Conservation (phyloP, 305 asterid genomes). For the Fraxinus angustifolia region DNA sequence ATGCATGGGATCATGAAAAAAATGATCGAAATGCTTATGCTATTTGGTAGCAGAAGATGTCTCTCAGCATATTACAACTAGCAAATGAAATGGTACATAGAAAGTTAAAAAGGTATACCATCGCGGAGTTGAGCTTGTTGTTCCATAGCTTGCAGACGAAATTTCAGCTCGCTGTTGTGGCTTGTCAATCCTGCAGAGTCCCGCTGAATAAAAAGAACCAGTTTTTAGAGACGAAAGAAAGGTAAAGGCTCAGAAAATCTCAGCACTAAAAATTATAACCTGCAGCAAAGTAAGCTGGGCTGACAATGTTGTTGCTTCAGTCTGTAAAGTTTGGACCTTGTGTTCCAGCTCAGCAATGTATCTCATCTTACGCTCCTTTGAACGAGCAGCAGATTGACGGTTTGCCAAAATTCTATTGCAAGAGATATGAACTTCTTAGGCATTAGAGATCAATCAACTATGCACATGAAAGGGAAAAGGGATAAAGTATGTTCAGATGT, state of each 20-base stretch:
- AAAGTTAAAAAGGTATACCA: slow-evolving; percentile 29
- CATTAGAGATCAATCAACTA: background rate
- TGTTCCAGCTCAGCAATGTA: slow-evolving; percentile 89
- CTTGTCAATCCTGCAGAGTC: slow-evolving; percentile 79
- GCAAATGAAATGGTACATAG: background rate
- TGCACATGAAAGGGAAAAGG: background rate
- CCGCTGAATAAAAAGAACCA: slow-evolving; percentile 42
- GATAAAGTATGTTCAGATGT: background rate
- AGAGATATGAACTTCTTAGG: slow-evolving; percentile 6
- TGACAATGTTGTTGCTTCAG: slow-evolving; percentile 92
- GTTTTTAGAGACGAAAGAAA: background rate
- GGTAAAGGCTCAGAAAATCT: background rate
- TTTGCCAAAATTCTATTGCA: slow-evolving; percentile 77
- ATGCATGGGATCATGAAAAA: background rate
- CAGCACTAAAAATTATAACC: slow-evolving; percentile 36
- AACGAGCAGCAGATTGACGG: slow-evolving; percentile 95
- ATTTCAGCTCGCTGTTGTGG: slow-evolving; percentile 81
- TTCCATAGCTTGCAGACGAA: slow-evolving; percentile 88
- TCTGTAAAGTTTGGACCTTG: slow-evolving; percentile 87
- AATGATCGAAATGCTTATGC: background rate
- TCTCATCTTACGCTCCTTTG: slow-evolving; percentile 91
- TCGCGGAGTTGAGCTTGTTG: slow-evolving; percentile 96
- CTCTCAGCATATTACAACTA: background rate
- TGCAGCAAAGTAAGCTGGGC: slow-evolving; percentile 85
- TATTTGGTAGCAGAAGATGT: background rate